phyloP scores from a whole-genome alignment of 2,329 filamentous ascomycete genomes.

The Beauveria varroae region DNA sequence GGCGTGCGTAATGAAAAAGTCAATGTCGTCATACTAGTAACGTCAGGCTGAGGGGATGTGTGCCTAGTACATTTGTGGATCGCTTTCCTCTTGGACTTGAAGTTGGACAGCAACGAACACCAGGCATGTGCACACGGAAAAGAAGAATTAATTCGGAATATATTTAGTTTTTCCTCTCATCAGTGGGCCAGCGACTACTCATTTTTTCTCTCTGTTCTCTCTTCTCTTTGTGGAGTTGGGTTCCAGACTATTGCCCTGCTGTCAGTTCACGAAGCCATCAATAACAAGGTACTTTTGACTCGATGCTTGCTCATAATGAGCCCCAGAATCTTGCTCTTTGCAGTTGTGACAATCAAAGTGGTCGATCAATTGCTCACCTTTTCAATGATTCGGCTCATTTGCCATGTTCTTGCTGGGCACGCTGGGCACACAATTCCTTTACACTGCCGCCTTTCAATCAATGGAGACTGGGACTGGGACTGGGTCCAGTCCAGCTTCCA shows the following conservation, averaged over 20 bases:
- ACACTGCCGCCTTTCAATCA: not conserved
- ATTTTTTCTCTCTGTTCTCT: not conserved
- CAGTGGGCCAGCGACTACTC: not conserved
- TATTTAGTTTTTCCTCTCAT: not conserved
- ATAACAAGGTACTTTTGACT: not conserved
- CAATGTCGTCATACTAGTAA: constrained; percentile 6
- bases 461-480: not conserved
- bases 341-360: not conserved
- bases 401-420: no score
- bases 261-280: no score
- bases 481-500: not conserved
- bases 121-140: not conserved
- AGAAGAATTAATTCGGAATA: not conserved
- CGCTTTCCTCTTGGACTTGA: not conserved
- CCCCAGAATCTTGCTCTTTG: not conserved
- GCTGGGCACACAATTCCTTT: no score
- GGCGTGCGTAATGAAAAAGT: not conserved
- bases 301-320: not conserved
- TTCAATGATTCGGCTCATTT: no score
- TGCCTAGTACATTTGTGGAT: not conserved
- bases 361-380: not conserved
- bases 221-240: not conserved
- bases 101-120: not conserved
- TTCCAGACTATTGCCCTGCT: not conserved
- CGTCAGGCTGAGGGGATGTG: no score